A percentile compares a stretch with the other conserved stretches of the same genome.
Conservation (phyloP, 192 early-diverging fungal genomes). For the Coemansia reversa region DNA sequence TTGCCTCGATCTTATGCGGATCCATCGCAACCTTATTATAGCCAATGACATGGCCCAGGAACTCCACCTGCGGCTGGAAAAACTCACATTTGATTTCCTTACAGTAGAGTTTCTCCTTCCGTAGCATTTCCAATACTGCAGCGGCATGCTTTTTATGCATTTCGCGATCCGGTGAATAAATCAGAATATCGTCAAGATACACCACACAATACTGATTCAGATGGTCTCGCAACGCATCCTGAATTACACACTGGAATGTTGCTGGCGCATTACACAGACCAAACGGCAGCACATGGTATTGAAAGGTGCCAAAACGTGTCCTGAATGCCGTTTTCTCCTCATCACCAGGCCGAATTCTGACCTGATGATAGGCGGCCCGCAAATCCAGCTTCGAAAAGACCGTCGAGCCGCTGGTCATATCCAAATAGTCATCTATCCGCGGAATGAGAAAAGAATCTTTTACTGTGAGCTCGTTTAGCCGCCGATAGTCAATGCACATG, state of each 20-base stretch:
- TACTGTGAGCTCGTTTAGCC: background rate
- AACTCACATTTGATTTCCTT: conserved; percentile 3
- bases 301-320: background rate
- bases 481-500: background rate
- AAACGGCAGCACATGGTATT: background rate
- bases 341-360: background rate
- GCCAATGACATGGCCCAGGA: too few relatives aligned
- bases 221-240: background rate
- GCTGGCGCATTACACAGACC: background rate
- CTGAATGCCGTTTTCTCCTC: background rate
- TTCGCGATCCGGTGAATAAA: background rate
- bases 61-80: too few relatives aligned
- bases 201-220: background rate
- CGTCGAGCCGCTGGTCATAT: background rate
- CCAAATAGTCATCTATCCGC: background rate
- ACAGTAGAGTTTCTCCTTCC: background rate
- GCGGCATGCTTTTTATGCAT: background rate
- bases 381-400: background rate
- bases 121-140: background rate
- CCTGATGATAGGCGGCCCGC: background rate
- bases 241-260: background rate
- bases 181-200: conserved; percentile 3
- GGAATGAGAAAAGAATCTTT: background rate
- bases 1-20: too few relatives aligned
- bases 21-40: too few relatives aligned